Percentiles rank a stretch among this genome's conserved stretches.
Conservation (phyloP, 2,329 filamentous ascomycete species). For the Fusarium oxysporum region DNA sequence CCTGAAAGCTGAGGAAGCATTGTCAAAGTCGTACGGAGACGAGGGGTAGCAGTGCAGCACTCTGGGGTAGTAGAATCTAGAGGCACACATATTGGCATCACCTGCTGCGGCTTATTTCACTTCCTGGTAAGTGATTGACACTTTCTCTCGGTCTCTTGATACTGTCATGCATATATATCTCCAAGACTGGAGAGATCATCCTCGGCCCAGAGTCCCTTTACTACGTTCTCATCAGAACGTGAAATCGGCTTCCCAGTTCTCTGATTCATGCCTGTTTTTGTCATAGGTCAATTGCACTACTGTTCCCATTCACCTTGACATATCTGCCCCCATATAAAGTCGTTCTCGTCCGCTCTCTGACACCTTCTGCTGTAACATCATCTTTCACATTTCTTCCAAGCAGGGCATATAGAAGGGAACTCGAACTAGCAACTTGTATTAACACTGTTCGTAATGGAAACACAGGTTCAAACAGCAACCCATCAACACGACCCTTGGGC, state of each 20-base stretch:
- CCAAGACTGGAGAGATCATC: slow-evolving; percentile 22
- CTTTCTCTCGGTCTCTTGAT: background rate
- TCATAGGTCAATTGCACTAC: slow-evolving; percentile 5
- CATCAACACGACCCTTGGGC: slow-evolving; percentile 37
- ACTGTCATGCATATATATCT: slow-evolving; percentile 17
- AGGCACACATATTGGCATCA: slow-evolving; percentile 29
- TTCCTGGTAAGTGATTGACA: slow-evolving; percentile 35
- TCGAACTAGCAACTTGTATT: slow-evolving; percentile 23
- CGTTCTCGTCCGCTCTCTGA: background rate
- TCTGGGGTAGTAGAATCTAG: slow-evolving; percentile 23
- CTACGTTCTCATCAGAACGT: slow-evolving; percentile 2
- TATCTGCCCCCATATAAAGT: slow-evolving; percentile 6
- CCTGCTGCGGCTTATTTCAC: slow-evolving; percentile 33
- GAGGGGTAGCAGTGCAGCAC: slow-evolving; percentile 21
- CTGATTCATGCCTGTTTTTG: slow-evolving; percentile 19
- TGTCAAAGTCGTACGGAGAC: slow-evolving; percentile 24
- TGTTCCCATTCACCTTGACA: slow-evolving; percentile 3
- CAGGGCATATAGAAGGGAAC: background rate
- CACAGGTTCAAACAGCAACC: slow-evolving; percentile 36
- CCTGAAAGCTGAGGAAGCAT: slow-evolving; percentile 16
- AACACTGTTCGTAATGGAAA: slow-evolving; percentile 41
- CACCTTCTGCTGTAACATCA: background rate
- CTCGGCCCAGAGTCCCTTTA: background rate
- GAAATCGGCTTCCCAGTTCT: slow-evolving; percentile 15
- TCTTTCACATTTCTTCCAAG: background rate